Evolutionary conservation across 1,139 yeast species (phyloP), one percentile per base, ranked within the genome.

Genomic region (Sugiyamaella sp.): DNA sequence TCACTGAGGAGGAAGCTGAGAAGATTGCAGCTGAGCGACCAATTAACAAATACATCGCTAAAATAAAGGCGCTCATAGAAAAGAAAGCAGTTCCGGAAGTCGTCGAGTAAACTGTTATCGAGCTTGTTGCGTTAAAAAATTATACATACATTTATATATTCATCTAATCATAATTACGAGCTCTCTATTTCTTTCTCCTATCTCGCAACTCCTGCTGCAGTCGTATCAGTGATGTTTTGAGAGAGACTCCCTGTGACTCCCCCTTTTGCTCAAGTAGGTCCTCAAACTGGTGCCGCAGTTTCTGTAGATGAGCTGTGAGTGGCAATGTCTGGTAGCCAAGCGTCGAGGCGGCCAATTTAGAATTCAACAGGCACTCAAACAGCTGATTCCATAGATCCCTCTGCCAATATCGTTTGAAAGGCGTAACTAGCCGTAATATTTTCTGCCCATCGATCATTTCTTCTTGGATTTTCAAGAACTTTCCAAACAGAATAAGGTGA

Each of bases 391-490:
- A 91, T 3, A 88, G 59, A 1, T 80, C 82, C 40, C 71, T 74
- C 61, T 86, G 87, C 96, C 97, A 88, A 64, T 87, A 88, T 51
- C 96, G 71, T 66, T 86, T 88, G 33, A 88, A 73, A 0, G 80
- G 66, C 24, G 74, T 73, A 10, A 71, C 65, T 20, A 86, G 63
- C 17, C 68, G 70, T 49, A 77, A 68, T 45, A 40, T 42, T 3
- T 42, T 48, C 39, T 63, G 64, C 3, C 56, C 41, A 57, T 52
- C 60, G 55, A 50, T 27, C 56, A 29, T 60, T 32, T 65, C 59
- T 9, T 66, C 67, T 19, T 43, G 41, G 0, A 81, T 74, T 51
- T 80, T 80, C 27, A 90, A 83, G 55, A 79, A 78, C 35, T 76
- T 75, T 0, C 69, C 70, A 71, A 82, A 87, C 40, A 91, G 73